Evolutionary conservation across 495 filamentous ascomycete species (phyloP), one percentile per base, ranked within the genome.

Genomic region (Neurospora tetraspora): DNA sequence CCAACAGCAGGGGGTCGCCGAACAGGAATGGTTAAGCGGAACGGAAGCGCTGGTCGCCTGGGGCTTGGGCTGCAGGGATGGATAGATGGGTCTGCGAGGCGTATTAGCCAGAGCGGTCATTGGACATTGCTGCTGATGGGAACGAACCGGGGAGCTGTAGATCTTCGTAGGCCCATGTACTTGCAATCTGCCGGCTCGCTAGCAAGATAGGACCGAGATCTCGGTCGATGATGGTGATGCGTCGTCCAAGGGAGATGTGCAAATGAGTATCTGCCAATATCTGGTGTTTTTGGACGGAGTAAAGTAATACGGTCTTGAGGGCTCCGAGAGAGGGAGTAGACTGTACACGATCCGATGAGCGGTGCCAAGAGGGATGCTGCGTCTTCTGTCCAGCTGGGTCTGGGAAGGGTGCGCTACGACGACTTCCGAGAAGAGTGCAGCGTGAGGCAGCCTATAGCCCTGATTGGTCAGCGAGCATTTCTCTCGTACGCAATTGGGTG

Each of bases 121-220:
- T 80, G 78, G 78, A 72, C 70, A 27, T 38, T n/a, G n/a, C 69
- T 71, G 71, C 71, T 73, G 69, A 69, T 71, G 69, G 73, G 40
- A 70, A 68, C 47, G 53, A 65, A 65, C 77, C 74, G 74, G 74
- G 76, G 71, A 71, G 61, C 45, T 23, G 70, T 76, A 75, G 78
- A 79, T 79, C 78, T 77, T 71, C 75, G 70, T 72, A 70, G 71
- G 77, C 71, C 74, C 70, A 77, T 59, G 47, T 65, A 36, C 53
- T 65, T 65, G 53, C 27, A 76, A 73, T 38, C 74, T 73, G 53
- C 68, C 39, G 69, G 69, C 40, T 40, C 70, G 53, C 70, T 69
- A 76, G 74, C 76, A 78, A 79, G 76, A 77, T 78, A 79, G 76
- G 77, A 73, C 47, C 59, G 71, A 69, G 71, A 72, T 72, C 72